Evolutionary conservation across 768 basidiomycete species (phyloP), one percentile per base, ranked within the genome.

Genomic region (Scleroderma bovista): DNA sequence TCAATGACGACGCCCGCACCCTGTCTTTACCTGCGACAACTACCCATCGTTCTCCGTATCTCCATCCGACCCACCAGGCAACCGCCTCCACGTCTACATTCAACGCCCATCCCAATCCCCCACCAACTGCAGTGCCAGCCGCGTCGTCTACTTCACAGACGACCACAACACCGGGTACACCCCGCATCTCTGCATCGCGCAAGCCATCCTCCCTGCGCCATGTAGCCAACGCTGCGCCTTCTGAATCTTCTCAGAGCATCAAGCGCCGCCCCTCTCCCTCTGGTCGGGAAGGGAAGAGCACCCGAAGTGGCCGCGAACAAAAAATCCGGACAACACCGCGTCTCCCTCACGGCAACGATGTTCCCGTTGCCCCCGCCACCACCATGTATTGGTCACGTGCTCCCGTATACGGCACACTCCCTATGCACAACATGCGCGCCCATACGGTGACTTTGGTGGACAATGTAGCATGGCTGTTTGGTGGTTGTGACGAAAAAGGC

Each of bases 391-490:
- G 90, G 90, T 86, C 85, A 61, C 76, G 77, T 47, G 90, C 90
- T 0, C 88, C 90, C 0, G 84, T 88, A 17, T 86, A 84, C 64
- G 90, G 90, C 0, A 49, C 69, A 0, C 54, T 88, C 29, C 88
- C 89, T 2, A 77, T 72, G 57, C 75, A 79, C 46, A 78, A 77
- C 10, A 79, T 93, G 71, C 79, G 92, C 4, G 88, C 90, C 2
- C 92, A 93, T 62, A 89, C 79, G 6, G 85, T 86, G 38, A 94
- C 88, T 1, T 71, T 94, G 41, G 83, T 93, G 17, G 92, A 93
- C 51, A 78, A 82, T 39, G 73, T 80, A 29, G 88, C 86, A 0
- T 97, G 92, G 90, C 59, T 94, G 24, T 86, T 94, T 57, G 93
- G 93, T 9, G 93, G 93, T 2, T 91, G 88, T 54, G 92, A 94